A percentile compares a stretch with the other conserved stretches of the same genome.
Conservation (phyloP, 768 basidiomycete species). For the Paxillus involutus region DNA sequence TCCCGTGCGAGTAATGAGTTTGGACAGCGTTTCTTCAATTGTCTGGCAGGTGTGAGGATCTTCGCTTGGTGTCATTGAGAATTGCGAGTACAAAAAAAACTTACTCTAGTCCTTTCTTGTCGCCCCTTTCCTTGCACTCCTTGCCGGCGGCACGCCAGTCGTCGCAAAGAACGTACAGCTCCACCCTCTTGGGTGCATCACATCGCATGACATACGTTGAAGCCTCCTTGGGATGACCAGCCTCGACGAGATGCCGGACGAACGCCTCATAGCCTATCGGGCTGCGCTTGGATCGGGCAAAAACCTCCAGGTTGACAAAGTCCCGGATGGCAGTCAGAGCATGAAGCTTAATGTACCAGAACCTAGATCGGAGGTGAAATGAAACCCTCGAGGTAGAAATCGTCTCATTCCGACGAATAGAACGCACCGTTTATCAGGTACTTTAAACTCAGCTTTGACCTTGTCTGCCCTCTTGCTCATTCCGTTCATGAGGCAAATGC, state of each 20-base stretch:
- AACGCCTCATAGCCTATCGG: constrained; percentile 96
- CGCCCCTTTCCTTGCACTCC: constrained; percentile 87
- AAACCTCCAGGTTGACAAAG: constrained; percentile 83
- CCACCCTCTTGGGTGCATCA: constrained; percentile 78
- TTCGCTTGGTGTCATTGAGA: neutral
- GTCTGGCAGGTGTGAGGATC: constrained; percentile 40
- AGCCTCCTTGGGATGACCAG: constrained; percentile 77
- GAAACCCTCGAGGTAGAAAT: neutral
- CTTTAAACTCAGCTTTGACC: constrained; percentile 85
- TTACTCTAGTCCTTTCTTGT: constrained; percentile 83
- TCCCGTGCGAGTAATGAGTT: constrained; percentile 81
- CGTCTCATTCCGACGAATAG: neutral
- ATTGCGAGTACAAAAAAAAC: constrained; percentile 33
- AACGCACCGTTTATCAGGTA: constrained; percentile 87
- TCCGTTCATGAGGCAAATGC: constrained; percentile 71
- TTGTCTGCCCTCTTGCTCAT: constrained; percentile 89
- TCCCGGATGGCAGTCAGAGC: constrained; percentile 78
- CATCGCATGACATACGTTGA: constrained; percentile 77
- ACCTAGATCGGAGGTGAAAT: constrained; percentile 45
- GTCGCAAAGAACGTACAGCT: constrained; percentile 86
- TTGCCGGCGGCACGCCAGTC: constrained; percentile 89
- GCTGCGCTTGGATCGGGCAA: constrained; percentile 84
- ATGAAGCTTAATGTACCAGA: constrained; percentile 91
- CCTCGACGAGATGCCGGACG: constrained; percentile 73
- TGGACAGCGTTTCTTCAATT: constrained; percentile 71